Evolutionary conservation across 1,284 basidiomycete genomes (phyloP), one percentile per base, ranked within the genome.

Genomic region (Ceratobasidium sp.): DNA sequence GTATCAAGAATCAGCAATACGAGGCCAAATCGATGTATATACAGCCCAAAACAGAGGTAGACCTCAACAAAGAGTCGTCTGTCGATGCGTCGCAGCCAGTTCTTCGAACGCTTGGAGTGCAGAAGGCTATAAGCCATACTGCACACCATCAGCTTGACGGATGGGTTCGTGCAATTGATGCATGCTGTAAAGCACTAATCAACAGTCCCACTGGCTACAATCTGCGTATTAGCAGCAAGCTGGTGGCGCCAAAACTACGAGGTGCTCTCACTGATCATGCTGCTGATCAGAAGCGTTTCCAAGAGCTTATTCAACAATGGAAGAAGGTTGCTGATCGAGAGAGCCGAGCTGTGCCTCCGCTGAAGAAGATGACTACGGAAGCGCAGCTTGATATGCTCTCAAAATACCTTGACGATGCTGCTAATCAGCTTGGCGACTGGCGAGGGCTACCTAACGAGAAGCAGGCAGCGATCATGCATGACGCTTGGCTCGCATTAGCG

Each of bases 1-100:
- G 37, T 7, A 73, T 73, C 3, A 73, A 73, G 33, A 73, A 73
- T n/a, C 58, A 61, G 8, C 69, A 73, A 35, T 33, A 73, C 20
- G 69, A 73, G 56, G 69, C 69, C 0, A 61, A 35, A 33, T 7
- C 28, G 2, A 47, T 73, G 5, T 28, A 31, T 37, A 31, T 73
- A n/a, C 68, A 26, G 13, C n/a, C 13, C 8, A 31, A 39, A 1
- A 63, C 37, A 26, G 26, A 37, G 10, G 31, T 23, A 28, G 3
- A 26, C 23, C 1, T 26, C 1, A 20, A 49, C 13, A 17, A 28
- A 20, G 17, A 15, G 42, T 17, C 10, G 17, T 8, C 17, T 10
- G 42, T 17, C 17, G 42, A 45, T 1, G 17, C 42, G 17, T 8
- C 17, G 2, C 42, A 45, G 17, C 64, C 64, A 6, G 45, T 47